These are phyloP conservation scores for Leishmania mexicana DNA, from an alignment of 208 protist genomes.

Conservation along the genomic window DNA sequence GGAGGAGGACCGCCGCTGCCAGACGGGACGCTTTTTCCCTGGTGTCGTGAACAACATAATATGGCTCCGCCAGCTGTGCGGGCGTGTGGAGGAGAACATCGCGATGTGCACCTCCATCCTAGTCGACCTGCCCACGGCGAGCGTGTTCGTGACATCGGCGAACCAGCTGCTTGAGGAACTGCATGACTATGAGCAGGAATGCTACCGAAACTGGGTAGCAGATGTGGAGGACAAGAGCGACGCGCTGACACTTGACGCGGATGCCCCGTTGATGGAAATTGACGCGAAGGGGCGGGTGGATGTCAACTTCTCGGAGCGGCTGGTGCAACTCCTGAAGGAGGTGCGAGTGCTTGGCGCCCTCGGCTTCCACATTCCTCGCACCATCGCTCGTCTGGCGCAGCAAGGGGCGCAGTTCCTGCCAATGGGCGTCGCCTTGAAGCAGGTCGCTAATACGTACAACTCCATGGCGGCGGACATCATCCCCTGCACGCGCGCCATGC, in stretches of 20 bases:
- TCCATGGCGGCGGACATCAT: slow-evolving; percentile 92
- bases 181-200: slow-evolving; percentile 88
- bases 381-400: slow-evolving; percentile 68
- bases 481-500: slow-evolving; percentile 87
- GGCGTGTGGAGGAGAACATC: slow-evolving; percentile 79
- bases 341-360: slow-evolving; percentile 85
- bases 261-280: slow-evolving; percentile 89
- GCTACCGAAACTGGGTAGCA: slow-evolving; percentile 75
- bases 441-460: slow-evolving; percentile 95
- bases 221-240: slow-evolving; percentile 77
- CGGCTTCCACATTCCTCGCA: slow-evolving; percentile 68
- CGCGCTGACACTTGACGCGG: slow-evolving; percentile 76
- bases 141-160: slow-evolving; percentile 56
- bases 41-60: slow-evolving; percentile 93
- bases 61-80: slow-evolving; percentile 87
- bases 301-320: slow-evolving; percentile 89
- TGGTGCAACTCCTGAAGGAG: slow-evolving; percentile 91
- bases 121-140: slow-evolving; percentile 70
- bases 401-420: slow-evolving; percentile 84
- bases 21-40: slow-evolving; percentile 90
- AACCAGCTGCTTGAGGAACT: slow-evolving; percentile 80
- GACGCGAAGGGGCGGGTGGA: slow-evolving; percentile 73
- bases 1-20: slow-evolving; percentile 86
- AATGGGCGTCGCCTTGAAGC: slow-evolving; percentile 89
- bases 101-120: slow-evolving; percentile 79